These are phyloP conservation scores for Botryococcus braunii DNA, from an alignment of 163 green algal species.

Conservation along the genomic window DNA sequence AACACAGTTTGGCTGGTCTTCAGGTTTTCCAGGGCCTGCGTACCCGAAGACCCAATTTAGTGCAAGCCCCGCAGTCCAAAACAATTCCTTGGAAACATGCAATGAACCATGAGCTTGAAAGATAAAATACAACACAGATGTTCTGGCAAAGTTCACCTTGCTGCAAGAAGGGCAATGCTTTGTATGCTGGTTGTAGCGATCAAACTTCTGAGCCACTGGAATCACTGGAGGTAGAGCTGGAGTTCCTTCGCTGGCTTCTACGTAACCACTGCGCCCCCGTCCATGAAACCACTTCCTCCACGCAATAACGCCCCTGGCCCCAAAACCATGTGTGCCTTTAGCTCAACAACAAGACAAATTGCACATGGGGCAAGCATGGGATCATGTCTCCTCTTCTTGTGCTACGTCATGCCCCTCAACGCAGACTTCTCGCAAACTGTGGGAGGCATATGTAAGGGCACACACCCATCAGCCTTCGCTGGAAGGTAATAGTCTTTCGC, in stretches of 20 bases:
- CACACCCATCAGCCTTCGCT: conserved; percentile 16
- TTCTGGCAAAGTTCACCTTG: no score
- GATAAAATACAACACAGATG: no score
- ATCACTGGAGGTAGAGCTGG: not conserved
- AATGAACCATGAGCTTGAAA: no score
- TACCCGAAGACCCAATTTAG: no score
- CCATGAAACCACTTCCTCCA: conserved; percentile 21
- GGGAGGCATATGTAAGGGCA: not conserved
- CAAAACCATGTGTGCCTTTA: not conserved
- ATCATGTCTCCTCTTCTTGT: not conserved
- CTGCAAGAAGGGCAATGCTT: conserved; percentile 28
- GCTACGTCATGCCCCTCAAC: conserved; percentile 4
- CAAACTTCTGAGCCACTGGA: conserved; percentile 12
- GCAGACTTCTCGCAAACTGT: not conserved
- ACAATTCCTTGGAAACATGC: no score
- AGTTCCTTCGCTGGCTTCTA: not conserved
- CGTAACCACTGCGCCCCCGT: conserved; percentile 7
- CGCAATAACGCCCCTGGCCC: conserved; percentile 18
- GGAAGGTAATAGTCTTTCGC: conserved; percentile 24
- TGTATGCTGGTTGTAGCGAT: conserved; percentile 27
- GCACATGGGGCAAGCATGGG: not conserved
- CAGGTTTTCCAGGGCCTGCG: no score
- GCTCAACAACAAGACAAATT: not conserved
- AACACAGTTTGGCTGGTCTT: no score
- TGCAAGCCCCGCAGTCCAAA: no score